phyloP scores from a whole-genome alignment of 345 rosid genomes.

The Salix viminalis region DNA sequence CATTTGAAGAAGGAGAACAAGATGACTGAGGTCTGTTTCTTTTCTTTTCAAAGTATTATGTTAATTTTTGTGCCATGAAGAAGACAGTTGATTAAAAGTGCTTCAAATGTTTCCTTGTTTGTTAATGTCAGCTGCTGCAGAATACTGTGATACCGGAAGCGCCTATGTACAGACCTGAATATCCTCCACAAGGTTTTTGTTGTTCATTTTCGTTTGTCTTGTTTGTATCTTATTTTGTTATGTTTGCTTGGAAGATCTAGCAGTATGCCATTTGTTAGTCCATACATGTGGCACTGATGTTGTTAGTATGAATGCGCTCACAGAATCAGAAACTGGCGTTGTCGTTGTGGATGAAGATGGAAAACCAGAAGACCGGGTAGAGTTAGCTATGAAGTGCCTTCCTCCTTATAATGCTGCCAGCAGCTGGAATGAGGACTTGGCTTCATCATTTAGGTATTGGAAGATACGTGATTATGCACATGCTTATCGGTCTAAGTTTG shows the following conservation, averaged over 20 bases:
- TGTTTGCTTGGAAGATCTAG: no score
- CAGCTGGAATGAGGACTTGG: constrained; percentile 30
- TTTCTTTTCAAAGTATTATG: neutral
- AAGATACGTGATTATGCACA: constrained; percentile 83
- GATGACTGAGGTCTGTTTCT: constrained; percentile 48
- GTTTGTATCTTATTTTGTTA: no score
- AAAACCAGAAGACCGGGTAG: constrained; percentile 60
- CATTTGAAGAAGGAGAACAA: constrained; percentile 54
- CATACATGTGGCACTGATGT: neutral
- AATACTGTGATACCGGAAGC: constrained; percentile 67
- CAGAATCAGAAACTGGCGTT: constrained; percentile 59
- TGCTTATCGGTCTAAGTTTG: constrained; percentile 71
- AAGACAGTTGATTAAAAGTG: neutral
- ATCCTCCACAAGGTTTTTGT: constrained; percentile 66
- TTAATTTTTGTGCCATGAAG: neutral
- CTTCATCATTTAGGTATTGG: constrained; percentile 61
- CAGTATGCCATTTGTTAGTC: neutral
- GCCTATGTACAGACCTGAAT: constrained; percentile 88
- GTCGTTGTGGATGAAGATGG: constrained; percentile 49
- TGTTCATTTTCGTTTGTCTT: neutral
- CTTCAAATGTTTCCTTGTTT: neutral
- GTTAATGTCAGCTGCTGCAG: constrained; percentile 47
- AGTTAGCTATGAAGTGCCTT: constrained; percentile 66
- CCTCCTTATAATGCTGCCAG: constrained; percentile 54
- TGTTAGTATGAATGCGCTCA: constrained; percentile 13